Percentiles rank a stretch among this genome's conserved stretches.
Evolutionary conservation across 2,329 filamentous ascomycete species (phyloP).

Genomic region (Botrytis aclada): DNA sequence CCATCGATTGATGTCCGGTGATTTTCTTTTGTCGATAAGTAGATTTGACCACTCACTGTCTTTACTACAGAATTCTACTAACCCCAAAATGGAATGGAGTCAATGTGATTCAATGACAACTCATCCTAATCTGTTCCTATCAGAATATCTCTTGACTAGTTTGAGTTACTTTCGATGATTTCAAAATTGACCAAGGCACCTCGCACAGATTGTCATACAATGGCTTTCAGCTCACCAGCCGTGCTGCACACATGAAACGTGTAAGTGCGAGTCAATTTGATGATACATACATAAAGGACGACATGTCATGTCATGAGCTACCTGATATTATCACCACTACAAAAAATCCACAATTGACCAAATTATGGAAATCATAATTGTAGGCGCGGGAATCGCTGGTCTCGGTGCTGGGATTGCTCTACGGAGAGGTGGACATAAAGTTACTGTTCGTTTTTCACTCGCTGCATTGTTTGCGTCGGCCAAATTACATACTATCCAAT

Average conservation of each 20-base stretch:
- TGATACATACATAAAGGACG: background rate
- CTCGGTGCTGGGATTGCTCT: background rate
- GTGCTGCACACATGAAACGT: background rate
- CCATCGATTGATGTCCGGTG: background rate
- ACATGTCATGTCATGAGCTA: background rate
- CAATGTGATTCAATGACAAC: background rate
- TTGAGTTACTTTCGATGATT: background rate
- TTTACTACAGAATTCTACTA: background rate
- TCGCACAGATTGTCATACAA: background rate
- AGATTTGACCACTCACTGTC: background rate
- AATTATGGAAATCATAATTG: background rate
- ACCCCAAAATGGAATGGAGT: background rate
- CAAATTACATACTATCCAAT: background rate
- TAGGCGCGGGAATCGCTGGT: background rate
- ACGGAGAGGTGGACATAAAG: background rate
- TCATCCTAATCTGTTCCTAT: background rate
- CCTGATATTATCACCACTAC: background rate
- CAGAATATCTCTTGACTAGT: background rate
- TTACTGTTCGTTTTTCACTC: background rate
- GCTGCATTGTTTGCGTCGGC: background rate
- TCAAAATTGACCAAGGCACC: background rate
- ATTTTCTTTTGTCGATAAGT: background rate
- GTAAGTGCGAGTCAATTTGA: background rate
- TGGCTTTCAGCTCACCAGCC: background rate
- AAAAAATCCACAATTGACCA: background rate